Evolutionary conservation across 768 basidiomycete species (phyloP).

Genomic region (Suillus bovinus): DNA sequence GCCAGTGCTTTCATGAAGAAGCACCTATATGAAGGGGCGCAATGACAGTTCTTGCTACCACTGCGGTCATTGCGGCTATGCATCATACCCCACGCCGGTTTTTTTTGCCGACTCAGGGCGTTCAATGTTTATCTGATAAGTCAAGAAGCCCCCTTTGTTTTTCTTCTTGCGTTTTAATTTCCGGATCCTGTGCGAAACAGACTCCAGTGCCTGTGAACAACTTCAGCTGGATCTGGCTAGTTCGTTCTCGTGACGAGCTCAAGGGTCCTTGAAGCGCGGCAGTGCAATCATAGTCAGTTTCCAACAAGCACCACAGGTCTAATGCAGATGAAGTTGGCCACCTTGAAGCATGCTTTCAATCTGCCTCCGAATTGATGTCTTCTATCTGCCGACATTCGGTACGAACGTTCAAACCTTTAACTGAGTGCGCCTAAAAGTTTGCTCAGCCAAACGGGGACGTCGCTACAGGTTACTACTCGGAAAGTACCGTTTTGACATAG

Average conservation of each 20-base stretch:
- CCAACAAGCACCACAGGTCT: slow-evolving; percentile 9
- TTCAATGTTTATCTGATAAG: slow-evolving; percentile 15
- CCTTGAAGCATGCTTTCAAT: neutral
- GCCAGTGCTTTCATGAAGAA: neutral
- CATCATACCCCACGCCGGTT: slow-evolving; percentile 3
- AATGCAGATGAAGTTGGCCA: neutral
- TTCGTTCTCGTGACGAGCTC: slow-evolving; percentile 3
- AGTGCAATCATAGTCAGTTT: slow-evolving; percentile 3
- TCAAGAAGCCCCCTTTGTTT: slow-evolving; percentile 4
- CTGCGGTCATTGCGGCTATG: slow-evolving; percentile 13
- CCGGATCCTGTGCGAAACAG: slow-evolving; percentile 7
- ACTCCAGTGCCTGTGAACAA: slow-evolving; percentile 24
- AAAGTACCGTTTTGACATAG: slow-evolving; percentile 1
- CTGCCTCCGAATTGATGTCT: neutral
- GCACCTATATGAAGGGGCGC: neutral
- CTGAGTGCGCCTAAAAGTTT: neutral
- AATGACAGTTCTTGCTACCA: neutral
- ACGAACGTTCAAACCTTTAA: neutral
- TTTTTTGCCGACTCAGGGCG: slow-evolving; percentile 8
- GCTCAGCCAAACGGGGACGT: neutral
- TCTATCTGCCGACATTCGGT: neutral
- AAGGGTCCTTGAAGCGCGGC: slow-evolving; percentile 12
- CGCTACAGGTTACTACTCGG: neutral
- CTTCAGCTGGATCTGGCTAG: slow-evolving; percentile 13
- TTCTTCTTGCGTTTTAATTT: slow-evolving; percentile 9